A percentile compares a stretch with the other conserved stretches of the same genome.
Evolutionary conservation across 2,329 filamentous ascomycete genomes (phyloP).

Genomic region (Talaromyces sp.): DNA sequence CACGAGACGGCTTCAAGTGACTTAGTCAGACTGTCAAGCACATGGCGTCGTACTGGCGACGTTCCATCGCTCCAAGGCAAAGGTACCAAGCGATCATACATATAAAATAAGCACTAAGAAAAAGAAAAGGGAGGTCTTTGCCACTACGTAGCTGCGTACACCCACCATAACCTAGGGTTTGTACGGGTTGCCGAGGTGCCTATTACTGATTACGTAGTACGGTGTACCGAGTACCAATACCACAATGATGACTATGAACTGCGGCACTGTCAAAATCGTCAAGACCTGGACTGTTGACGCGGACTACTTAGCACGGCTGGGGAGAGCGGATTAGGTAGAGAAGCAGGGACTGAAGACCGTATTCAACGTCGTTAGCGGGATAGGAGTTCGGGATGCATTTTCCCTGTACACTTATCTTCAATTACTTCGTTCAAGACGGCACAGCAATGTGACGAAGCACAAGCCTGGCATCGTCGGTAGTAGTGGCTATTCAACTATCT

Average conservation of each 20-base stretch:
- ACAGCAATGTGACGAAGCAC: background rate
- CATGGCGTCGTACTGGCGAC: slow-evolving; percentile 9
- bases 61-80: slow-evolving; percentile 3
- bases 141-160: background rate
- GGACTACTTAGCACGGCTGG: background rate
- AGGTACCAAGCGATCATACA: background rate
- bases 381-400: background rate
- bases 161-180: background rate
- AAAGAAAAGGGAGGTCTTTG: background rate
- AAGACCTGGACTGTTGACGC: background rate
- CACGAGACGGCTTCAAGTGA: background rate
- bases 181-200: background rate
- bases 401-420: background rate
- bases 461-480: background rate
- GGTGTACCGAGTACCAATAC: background rate
- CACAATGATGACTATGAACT: background rate
- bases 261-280: background rate
- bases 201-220: background rate
- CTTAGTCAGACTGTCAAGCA: slow-evolving; percentile 4
- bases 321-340: background rate
- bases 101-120: background rate
- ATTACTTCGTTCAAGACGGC: too few species aligned
- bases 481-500: background rate
- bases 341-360: background rate
- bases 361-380: background rate